phyloP scores from a whole-genome alignment of 176 grass and related monocot species.

The Cenchrus americanus region DNA sequence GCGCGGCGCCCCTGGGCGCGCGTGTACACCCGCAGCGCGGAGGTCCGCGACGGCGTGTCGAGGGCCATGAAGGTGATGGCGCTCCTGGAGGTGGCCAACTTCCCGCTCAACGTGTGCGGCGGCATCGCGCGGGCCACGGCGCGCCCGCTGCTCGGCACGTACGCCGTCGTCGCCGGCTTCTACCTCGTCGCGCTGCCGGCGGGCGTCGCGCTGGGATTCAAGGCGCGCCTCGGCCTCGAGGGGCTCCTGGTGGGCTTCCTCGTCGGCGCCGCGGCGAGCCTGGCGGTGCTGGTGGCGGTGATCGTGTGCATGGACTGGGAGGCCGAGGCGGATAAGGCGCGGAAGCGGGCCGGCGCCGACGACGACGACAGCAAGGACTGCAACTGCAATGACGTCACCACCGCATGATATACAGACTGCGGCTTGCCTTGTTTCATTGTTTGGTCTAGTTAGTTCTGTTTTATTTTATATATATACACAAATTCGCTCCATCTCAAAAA shows the following conservation, averaged over 20 bases:
- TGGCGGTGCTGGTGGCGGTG: slow-evolving; percentile 50
- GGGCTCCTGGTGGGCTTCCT: slow-evolving; percentile 72
- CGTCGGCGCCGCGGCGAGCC: slow-evolving; percentile 51
- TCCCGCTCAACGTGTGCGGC: slow-evolving; percentile 76
- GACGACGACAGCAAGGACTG: too few species aligned
- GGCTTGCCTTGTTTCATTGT: too few species aligned
- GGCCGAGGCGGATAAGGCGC: slow-evolving; percentile 63
- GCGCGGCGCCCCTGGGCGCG: slow-evolving; percentile 55
- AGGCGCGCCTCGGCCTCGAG: slow-evolving; percentile 44
- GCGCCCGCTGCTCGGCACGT: slow-evolving; percentile 68
- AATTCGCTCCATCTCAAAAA: too few species aligned
- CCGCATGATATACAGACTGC: too few species aligned
- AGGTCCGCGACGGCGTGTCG: slow-evolving; percentile 52
- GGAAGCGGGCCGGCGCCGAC: not conserved
- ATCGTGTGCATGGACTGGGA: slow-evolving; percentile 69
- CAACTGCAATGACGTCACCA: too few species aligned
- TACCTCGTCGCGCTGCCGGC: slow-evolving; percentile 76
- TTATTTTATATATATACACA: too few species aligned
- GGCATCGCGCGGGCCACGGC: slow-evolving; percentile 80
- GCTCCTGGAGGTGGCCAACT: slow-evolving; percentile 80
- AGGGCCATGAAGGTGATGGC: slow-evolving; percentile 86
- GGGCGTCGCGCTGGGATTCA: slow-evolving; percentile 68
- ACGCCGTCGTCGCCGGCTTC: slow-evolving; percentile 71
- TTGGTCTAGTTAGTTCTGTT: too few species aligned
- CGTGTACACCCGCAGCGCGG: slow-evolving; percentile 54